Percentiles rank a stretch among this genome's conserved stretches.
Conservation (phyloP, 2,329 filamentous ascomycete species). For the Lecanicillium sp. region DNA sequence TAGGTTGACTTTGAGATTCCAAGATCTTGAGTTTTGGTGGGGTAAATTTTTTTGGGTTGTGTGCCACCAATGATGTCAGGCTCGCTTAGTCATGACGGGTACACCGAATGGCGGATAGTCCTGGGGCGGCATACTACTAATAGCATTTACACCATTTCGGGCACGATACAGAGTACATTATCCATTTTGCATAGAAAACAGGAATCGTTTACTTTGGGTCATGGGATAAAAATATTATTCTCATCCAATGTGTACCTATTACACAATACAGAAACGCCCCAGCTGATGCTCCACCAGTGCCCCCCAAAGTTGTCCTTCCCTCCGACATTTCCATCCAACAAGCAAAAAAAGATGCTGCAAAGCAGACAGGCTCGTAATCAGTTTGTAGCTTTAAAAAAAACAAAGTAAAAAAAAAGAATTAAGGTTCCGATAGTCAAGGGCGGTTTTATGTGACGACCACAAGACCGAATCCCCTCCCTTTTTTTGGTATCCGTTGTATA, state of each 20-base stretch:
- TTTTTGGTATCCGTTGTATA: too few relatives aligned
- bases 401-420: constrained; percentile 4
- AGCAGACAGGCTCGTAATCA: not conserved
- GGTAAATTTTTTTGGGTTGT: constrained; percentile 28
- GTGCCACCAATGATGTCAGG: constrained; percentile 25
- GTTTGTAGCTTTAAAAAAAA: constrained; percentile 2
- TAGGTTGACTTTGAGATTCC: not conserved
- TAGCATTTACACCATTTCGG: too few relatives aligned
- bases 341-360: constrained; percentile 11
- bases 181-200: too few relatives aligned
- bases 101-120: too few relatives aligned
- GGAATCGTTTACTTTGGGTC: too few relatives aligned
- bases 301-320: constrained; percentile 13
- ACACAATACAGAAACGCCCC: constrained; percentile 4
- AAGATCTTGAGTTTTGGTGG: constrained; percentile 20
- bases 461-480: too few relatives aligned
- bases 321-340: constrained; percentile 11
- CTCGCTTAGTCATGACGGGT: constrained; percentile 6
- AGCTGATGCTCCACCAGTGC: constrained; percentile 9
- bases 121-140: too few relatives aligned
- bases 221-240: too few relatives aligned
- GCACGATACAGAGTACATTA: too few relatives aligned
- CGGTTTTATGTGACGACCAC: not conserved
- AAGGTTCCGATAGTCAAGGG: not conserved
- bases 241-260: not conserved